A percentile compares a stretch with the other conserved stretches of the same genome.
Evolutionary conservation across 129 eudicot species (phyloP).

Genomic region (Pittosporum tobira): DNA sequence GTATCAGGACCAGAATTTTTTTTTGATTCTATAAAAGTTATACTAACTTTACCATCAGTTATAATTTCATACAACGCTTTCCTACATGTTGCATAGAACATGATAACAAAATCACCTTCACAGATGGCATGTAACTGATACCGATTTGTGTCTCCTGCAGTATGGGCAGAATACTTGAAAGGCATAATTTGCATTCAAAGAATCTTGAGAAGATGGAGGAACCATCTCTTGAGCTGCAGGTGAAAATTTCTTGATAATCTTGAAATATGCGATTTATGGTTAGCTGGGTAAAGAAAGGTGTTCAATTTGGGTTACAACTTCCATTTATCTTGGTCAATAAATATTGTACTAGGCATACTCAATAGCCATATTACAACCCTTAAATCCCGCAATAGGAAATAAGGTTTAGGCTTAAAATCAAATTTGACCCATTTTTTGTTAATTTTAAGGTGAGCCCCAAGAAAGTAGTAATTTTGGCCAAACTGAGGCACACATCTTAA

Average conservation of each 20-base stretch:
- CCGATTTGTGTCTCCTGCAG: constrained; percentile 19
- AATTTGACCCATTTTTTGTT: no score
- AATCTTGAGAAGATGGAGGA: constrained; percentile 66
- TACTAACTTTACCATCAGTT: no score
- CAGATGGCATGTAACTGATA: not conserved
- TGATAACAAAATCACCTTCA: not conserved
- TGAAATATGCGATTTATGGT: constrained; percentile 3
- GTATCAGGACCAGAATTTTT: no score
- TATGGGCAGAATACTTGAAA: constrained; percentile 69
- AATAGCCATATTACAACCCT: not conserved
- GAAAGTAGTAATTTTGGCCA: no score
- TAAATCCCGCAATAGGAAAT: not conserved
- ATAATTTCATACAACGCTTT: not conserved
- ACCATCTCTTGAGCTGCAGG: constrained; percentile 92
- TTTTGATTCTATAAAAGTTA: no score
- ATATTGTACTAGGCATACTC: no score
- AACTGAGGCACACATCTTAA: no score
- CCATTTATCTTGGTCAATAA: not conserved
- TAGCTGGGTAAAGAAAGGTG: not conserved
- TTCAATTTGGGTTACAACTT: constrained; percentile 1
- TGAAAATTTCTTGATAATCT: constrained; percentile 7
- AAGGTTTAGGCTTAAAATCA: no score
- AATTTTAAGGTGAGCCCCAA: no score
- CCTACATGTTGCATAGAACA: not conserved
- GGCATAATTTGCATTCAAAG: constrained; percentile 74